These are phyloP conservation scores for Podaxis sp. DNA, from an alignment of 768 basidiomycete genomes.

Conservation along the genomic window DNA sequence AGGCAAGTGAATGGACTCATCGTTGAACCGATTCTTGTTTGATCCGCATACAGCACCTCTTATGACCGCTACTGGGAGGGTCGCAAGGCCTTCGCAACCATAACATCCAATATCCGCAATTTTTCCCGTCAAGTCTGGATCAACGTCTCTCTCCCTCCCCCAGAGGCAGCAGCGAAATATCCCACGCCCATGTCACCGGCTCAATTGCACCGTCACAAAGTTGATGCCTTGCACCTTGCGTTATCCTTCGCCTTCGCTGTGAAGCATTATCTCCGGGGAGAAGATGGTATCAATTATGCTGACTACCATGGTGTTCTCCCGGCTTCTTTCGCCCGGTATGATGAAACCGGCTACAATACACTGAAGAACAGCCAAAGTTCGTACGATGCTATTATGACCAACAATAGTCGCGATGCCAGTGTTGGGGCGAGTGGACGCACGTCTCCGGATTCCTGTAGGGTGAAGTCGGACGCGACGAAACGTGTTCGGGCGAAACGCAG, in stretches of 20 bases:
- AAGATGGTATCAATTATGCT: slow-evolving; percentile 69
- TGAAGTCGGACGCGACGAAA: slow-evolving; percentile 57
- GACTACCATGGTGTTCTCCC: slow-evolving; percentile 74
- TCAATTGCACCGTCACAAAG: slow-evolving; percentile 66
- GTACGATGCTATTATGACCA: slow-evolving; percentile 42
- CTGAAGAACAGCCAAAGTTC: slow-evolving; percentile 29
- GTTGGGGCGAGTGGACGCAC: slow-evolving; percentile 30
- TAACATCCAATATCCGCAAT: slow-evolving; percentile 76
- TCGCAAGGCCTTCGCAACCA: slow-evolving; percentile 74
- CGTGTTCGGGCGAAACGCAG: slow-evolving; percentile 71
- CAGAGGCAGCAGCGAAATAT: slow-evolving; percentile 47
- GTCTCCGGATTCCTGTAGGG: slow-evolving; percentile 28
- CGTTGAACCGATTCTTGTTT: not conserved
- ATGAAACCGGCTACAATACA: slow-evolving; percentile 42
- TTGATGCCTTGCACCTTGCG: slow-evolving; percentile 65
- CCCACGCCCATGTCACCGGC: slow-evolving; percentile 41
- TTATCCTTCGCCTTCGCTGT: slow-evolving; percentile 72
- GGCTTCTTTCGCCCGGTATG: slow-evolving; percentile 49
- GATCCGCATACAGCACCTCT: slow-evolving; percentile 54
- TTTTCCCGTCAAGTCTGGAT: slow-evolving; percentile 80
- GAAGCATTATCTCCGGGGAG: slow-evolving; percentile 83
- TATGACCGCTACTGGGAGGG: slow-evolving; percentile 91
- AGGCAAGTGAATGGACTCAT: slow-evolving; percentile 41
- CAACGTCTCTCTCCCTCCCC: slow-evolving; percentile 63
- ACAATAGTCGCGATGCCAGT: slow-evolving; percentile 29